Conservation (phyloP, 768 basidiomycete species). For the Mycena amicta region DNA sequence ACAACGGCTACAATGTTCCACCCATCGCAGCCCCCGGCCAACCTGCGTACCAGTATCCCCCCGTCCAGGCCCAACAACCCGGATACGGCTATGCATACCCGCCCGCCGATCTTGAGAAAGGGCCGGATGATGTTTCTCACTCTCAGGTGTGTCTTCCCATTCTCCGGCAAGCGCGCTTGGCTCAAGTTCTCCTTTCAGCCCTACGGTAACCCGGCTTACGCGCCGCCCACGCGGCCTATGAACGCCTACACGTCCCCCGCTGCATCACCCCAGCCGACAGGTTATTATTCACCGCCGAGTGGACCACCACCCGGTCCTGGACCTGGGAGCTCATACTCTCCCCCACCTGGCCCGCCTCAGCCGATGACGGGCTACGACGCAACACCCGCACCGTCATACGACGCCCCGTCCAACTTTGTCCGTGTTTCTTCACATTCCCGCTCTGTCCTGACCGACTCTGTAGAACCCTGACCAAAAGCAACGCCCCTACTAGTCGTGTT, state of each 20-base stretch:
- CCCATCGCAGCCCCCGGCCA: no score
- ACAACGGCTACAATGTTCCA: no score
- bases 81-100: neutral
- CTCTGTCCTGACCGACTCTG: no score
- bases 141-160: no score
- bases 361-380: neutral
- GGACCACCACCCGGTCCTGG: neutral
- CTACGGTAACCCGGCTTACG: neutral
- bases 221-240: neutral
- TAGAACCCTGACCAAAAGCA: no score
- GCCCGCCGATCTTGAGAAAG: neutral
- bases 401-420: no score
- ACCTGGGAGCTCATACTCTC: no score
- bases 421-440: no score
- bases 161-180: neutral
- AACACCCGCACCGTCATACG: neutral
- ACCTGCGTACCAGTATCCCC: no score
- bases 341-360: neutral
- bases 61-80: neutral
- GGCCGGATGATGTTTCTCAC: no score
- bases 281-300: neutral
- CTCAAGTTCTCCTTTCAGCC: neutral
- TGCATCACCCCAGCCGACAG: neutral
- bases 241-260: neutral
- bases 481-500: no score